A percentile compares a stretch with the other conserved stretches of the same genome.
Evolutionary conservation across 2,329 filamentous ascomycete genomes (phyloP).

Genomic region (Rutstroemia sp.): DNA sequence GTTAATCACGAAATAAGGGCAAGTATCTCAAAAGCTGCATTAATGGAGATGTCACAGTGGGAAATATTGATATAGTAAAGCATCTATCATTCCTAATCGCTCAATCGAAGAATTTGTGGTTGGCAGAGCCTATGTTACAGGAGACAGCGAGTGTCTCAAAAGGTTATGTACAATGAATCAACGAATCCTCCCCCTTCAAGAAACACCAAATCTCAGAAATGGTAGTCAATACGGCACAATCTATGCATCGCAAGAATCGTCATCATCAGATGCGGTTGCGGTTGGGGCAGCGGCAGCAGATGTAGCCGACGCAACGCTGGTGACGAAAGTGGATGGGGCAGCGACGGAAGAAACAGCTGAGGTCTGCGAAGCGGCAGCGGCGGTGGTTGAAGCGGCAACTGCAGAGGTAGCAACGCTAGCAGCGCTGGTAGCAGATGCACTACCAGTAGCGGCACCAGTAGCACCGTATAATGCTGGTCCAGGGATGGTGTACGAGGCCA

Average conservation of each 20-base stretch:
- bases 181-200: no score
- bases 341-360: not conserved
- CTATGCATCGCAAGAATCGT: not conserved
- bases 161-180: no score
- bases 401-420: not conserved
- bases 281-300: not conserved
- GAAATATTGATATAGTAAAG: no score
- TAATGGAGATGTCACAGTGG: no score
- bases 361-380: not conserved
- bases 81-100: no score
- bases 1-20: no score
- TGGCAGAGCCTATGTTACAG: no score
- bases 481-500: slow-evolving; percentile 29
- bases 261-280: not conserved
- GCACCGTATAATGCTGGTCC: slow-evolving; percentile 29
- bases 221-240: not conserved
- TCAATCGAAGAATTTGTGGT: no score
- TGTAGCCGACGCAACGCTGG: not conserved
- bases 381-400: not conserved
- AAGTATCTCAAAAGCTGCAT: no score
- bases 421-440: not conserved
- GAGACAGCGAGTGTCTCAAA: no score
- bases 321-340: not conserved
- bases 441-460: not conserved
- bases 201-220: no score